phyloP scores from a whole-genome alignment of 2,329 filamentous ascomycete species.

The Colletotrichum agaves region DNA sequence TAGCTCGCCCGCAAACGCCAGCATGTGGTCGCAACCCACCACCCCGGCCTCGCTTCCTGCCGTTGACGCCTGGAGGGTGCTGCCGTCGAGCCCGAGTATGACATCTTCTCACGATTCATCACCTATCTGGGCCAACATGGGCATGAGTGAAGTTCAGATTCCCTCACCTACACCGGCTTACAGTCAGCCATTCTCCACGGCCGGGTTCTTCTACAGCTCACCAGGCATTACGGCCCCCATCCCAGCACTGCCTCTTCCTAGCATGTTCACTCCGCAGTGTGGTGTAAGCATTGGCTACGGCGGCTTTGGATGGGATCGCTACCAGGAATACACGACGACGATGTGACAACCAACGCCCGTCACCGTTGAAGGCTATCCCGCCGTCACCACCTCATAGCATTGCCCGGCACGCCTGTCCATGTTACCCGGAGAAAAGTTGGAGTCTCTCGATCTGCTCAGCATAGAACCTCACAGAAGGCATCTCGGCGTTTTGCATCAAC shows the following conservation, averaged over 20 bases:
- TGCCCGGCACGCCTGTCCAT: constrained; percentile 44
- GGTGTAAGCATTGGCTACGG: constrained; percentile 81
- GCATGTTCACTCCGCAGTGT: constrained; percentile 87
- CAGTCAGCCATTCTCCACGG: constrained; percentile 80
- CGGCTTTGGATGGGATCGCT: constrained; percentile 87
- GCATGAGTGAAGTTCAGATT: constrained; percentile 77
- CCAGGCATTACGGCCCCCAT: constrained; percentile 80
- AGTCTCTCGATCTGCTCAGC: constrained; percentile 40
- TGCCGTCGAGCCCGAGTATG: constrained; percentile 88
- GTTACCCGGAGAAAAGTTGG: constrained; percentile 47
- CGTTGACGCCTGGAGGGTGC: constrained; percentile 89
- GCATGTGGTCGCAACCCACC: constrained; percentile 78
- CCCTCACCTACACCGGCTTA: constrained; percentile 84
- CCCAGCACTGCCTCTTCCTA: constrained; percentile 82
- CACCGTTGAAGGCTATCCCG: constrained; percentile 58
- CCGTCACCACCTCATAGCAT: constrained; percentile 59
- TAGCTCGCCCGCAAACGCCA: constrained; percentile 78
- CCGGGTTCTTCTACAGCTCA: constrained; percentile 82
- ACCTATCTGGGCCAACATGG: constrained; percentile 83
- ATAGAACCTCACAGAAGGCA: constrained; percentile 48
- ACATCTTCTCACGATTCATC: constrained; percentile 79
- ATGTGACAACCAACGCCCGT: constrained; percentile 78
- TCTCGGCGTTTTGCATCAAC: constrained; percentile 57
- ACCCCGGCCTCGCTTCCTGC: constrained; percentile 73
- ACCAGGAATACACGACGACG: constrained; percentile 85